These are phyloP conservation scores for Periconia sp. DNA, from an alignment of 2,329 filamentous ascomycete species.

Conservation along the genomic window DNA sequence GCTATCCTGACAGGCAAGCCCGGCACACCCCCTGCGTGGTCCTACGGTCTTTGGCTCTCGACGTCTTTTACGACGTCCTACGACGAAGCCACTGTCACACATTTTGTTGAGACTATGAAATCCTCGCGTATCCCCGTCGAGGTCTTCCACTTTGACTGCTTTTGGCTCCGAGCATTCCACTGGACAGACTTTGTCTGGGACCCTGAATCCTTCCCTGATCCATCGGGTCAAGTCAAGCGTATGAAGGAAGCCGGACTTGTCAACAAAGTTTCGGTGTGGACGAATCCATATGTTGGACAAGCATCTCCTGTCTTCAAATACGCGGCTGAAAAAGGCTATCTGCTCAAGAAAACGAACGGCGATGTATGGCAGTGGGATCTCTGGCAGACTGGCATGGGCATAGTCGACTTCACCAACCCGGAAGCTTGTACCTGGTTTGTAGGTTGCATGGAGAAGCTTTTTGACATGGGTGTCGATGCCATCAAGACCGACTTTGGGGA, in stretches of 20 bases:
- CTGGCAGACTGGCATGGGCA: conserved; percentile 78
- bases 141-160: conserved; percentile 79
- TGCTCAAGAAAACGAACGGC: conserved; percentile 71
- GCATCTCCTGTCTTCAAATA: conserved; percentile 70
- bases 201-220: conserved; percentile 70
- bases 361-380: conserved; percentile 78
- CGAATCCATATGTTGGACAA: conserved; percentile 76
- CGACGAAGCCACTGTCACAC: conserved; percentile 70
- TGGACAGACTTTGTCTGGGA: conserved; percentile 80
- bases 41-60: conserved; percentile 77
- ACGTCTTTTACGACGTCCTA: conserved; percentile 79
- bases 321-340: conserved; percentile 69
- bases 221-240: conserved; percentile 66
- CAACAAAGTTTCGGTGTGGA: conserved; percentile 74
- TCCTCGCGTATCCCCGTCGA: conserved; percentile 69
- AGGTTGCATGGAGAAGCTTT: conserved; percentile 65
- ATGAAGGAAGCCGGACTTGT: conserved; percentile 67
- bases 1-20: conserved; percentile 71
- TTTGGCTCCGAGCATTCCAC: conserved; percentile 77
- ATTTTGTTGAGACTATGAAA: conserved; percentile 73
- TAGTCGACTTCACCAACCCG: conserved; percentile 77
- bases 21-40: conserved; percentile 72
- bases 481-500: conserved; percentile 82
- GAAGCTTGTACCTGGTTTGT: conserved; percentile 70
- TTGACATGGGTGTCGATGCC: conserved; percentile 72